Evolutionary conservation across 768 basidiomycete species (phyloP).

Genomic region (Tubosaeta brunneosetosa): DNA sequence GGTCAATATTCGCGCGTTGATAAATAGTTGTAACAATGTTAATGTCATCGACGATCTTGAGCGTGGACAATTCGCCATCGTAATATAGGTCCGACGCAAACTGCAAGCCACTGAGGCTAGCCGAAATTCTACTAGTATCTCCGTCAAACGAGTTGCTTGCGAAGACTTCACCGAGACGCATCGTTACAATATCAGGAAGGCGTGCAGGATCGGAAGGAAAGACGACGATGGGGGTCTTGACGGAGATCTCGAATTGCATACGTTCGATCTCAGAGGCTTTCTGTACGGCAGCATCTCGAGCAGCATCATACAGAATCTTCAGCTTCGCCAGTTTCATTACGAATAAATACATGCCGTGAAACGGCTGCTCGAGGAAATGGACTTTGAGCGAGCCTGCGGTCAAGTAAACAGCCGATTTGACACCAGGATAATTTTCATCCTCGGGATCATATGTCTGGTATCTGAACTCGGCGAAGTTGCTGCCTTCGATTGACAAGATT

Average conservation of each 20-base stretch:
- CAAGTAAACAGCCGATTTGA: slow-evolving; percentile 79
- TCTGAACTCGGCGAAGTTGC: slow-evolving; percentile 88
- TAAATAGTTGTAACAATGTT: slow-evolving; percentile 63
- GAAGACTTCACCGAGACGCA: slow-evolving; percentile 84
- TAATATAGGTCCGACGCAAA: slow-evolving; percentile 65
- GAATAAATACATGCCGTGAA: slow-evolving; percentile 85
- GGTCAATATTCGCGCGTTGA: slow-evolving; percentile 56
- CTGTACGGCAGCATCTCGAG: slow-evolving; percentile 89
- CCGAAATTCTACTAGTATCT: slow-evolving; percentile 55
- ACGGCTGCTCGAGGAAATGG: slow-evolving; percentile 84
- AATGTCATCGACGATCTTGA: slow-evolving; percentile 93
- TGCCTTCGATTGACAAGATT: slow-evolving; percentile 88
- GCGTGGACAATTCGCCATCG: slow-evolving; percentile 42
- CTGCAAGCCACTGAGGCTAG: slow-evolving; percentile 79
- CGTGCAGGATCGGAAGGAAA: slow-evolving; percentile 67
- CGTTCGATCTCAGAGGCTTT: slow-evolving; percentile 88
- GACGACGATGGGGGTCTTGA: slow-evolving; percentile 89
- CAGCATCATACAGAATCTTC: slow-evolving; percentile 92
- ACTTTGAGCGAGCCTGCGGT: slow-evolving; percentile 87
- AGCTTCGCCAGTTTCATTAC: slow-evolving; percentile 80
- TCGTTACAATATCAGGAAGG: slow-evolving; percentile 65
- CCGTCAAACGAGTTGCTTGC: slow-evolving; percentile 71
- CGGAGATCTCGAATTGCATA: slow-evolving; percentile 87
- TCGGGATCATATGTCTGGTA: slow-evolving; percentile 87
- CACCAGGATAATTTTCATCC: slow-evolving; percentile 64